Evolutionary conservation across 768 basidiomycete genomes (phyloP).

Genomic region (Paxillus ammoniavirescens): DNA sequence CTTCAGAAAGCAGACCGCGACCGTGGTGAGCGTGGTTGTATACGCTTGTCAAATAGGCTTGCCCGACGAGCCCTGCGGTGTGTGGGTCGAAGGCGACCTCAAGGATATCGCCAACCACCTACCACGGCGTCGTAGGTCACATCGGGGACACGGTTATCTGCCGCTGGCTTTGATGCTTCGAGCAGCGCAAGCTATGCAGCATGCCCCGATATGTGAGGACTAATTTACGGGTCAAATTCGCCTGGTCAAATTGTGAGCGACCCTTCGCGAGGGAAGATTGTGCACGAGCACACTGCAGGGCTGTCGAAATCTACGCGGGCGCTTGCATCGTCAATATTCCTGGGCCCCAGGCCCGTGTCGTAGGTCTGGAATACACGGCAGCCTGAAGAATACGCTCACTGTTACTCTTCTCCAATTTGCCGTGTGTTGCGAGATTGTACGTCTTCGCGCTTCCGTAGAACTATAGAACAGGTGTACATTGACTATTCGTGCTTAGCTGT

Average conservation of each 20-base stretch:
- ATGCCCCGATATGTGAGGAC: constrained; percentile 4
- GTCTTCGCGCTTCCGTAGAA: too few species aligned
- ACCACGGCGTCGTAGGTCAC: neutral
- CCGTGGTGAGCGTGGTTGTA: neutral
- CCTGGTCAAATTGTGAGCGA: neutral
- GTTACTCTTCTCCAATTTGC: too few species aligned
- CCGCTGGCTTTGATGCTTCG: neutral
- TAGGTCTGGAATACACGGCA: neutral
- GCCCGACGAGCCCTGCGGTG: neutral
- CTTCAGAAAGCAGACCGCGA: neutral
- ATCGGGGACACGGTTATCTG: neutral
- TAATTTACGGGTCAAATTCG: neutral
- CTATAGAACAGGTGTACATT: too few species aligned
- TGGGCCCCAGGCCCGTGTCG: constrained; percentile 1
- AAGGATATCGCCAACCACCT: constrained; percentile 1
- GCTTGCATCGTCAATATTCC: neutral
- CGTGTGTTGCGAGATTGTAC: too few species aligned
- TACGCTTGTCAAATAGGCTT: neutral
- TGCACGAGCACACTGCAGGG: neutral
- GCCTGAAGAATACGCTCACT: neutral
- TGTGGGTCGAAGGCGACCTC: constrained; percentile 3
- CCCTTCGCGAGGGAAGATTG: neutral
- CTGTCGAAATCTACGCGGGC: neutral
- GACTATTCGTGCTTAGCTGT: too few species aligned
- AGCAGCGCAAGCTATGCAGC: neutral